A percentile compares a stretch with the other conserved stretches of the same genome.
Conservation (phyloP, 768 basidiomycete species). For the Lactarius trivialis region DNA sequence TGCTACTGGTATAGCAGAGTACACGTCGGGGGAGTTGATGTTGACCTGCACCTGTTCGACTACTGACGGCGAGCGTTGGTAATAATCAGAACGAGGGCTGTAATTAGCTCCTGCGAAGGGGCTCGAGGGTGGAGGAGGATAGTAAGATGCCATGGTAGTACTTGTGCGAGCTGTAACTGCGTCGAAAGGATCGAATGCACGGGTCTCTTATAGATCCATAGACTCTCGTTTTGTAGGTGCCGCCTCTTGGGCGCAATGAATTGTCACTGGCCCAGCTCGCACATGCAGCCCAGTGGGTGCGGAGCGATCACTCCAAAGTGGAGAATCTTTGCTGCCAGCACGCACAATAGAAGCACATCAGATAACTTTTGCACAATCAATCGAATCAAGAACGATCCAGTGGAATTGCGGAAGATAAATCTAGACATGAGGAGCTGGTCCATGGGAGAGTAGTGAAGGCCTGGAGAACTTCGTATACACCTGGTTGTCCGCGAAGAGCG, state of each 20-base stretch:
- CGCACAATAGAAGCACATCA: not conserved
- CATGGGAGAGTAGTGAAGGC: not conserved
- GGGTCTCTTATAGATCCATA: constrained; percentile 3
- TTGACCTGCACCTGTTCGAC: not conserved
- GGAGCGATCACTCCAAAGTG: not conserved
- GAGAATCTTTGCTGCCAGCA: not conserved
- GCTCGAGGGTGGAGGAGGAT: not conserved
- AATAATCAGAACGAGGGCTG: not conserved
- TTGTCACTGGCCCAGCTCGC: not conserved
- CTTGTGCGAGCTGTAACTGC: not conserved
- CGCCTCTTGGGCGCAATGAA: not conserved
- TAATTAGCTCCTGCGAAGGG: constrained; percentile 1
- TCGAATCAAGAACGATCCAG: constrained; percentile 2
- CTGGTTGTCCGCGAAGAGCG: no score
- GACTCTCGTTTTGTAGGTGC: not conserved
- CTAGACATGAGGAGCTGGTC: not conserved
- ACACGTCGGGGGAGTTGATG: not conserved
- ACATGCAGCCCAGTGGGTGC: no score
- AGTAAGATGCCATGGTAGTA: constrained; percentile 9
- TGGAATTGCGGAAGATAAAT: no score
- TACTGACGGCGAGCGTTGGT: not conserved
- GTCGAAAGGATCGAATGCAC: not conserved
- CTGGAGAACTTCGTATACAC: not conserved
- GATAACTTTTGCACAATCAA: not conserved
- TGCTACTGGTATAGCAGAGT: not conserved